Percentiles rank a stretch among this genome's conserved stretches.
These are phyloP conservation scores for Zygotorulaspora florentina DNA, from an alignment of 805 yeast species.

Conservation along the genomic window DNA sequence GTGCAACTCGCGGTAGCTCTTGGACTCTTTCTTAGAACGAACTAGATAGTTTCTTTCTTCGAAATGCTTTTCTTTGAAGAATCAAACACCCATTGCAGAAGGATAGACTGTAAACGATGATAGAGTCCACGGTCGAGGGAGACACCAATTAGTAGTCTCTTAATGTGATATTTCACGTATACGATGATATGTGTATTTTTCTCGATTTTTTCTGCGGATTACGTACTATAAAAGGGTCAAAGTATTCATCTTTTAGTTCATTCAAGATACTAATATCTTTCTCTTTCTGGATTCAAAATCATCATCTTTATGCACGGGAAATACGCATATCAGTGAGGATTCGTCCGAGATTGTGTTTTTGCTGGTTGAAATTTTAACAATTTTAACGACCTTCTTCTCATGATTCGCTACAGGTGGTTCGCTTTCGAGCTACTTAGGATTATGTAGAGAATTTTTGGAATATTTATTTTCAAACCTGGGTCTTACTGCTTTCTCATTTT, in stretches of 20 bases:
- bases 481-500: not conserved
- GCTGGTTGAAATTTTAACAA: slow-evolving; percentile 92
- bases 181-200: not conserved
- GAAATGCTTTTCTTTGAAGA: too few relatives aligned
- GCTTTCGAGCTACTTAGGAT: slow-evolving; percentile 41
- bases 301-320: slow-evolving; percentile 99
- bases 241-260: not conserved
- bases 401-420: slow-evolving; percentile 37
- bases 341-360: slow-evolving; percentile 99
- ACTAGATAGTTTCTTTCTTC: too few relatives aligned
- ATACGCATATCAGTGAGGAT: slow-evolving; percentile 99
- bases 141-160: too few relatives aligned
- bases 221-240: not conserved
- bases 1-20: too few relatives aligned
- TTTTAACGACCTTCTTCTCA: slow-evolving; percentile 88
- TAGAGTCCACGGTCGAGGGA: too few relatives aligned
- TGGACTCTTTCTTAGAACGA: too few relatives aligned
- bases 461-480: slow-evolving; percentile 3
- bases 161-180: slow-evolving; percentile 1
- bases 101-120: too few relatives aligned
- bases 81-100: too few relatives aligned
- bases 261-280: not conserved
- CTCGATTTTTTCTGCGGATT: not conserved
- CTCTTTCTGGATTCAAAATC: slow-evolving; percentile 18
- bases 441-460: slow-evolving; percentile 76